Evolutionary conservation across 2,329 filamentous ascomycete genomes (phyloP).

Genomic region (Pyrenophora teres): DNA sequence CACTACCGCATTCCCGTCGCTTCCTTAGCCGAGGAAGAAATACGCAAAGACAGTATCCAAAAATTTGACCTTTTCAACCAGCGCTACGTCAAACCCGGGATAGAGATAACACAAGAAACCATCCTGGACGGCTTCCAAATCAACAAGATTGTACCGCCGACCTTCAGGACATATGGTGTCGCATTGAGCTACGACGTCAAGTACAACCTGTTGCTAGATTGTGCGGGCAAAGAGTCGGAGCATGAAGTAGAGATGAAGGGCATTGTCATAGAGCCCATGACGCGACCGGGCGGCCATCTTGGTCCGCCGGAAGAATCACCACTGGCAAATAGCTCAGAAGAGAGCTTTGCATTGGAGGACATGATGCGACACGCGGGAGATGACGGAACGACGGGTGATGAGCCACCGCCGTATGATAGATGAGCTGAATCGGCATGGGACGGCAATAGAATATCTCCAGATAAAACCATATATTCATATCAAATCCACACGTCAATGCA

Average conservation of each 20-base stretch:
- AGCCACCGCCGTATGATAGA: slow-evolving; percentile 9
- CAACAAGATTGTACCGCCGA: slow-evolving; percentile 21
- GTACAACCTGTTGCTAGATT: slow-evolving; percentile 24
- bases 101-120: slow-evolving; percentile 14
- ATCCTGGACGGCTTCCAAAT: slow-evolving; percentile 17
- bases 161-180: slow-evolving; percentile 26
- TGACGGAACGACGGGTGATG: background rate
- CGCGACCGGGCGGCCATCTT: slow-evolving; percentile 20
- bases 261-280: slow-evolving; percentile 24
- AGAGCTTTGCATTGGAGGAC: slow-evolving; percentile 3
- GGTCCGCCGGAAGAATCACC: slow-evolving; percentile 20
- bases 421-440: background rate
- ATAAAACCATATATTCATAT: too few relatives aligned
- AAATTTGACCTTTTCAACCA: slow-evolving; percentile 28
- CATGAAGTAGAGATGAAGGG: slow-evolving; percentile 19
- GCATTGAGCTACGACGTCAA: slow-evolving; percentile 22
- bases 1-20: slow-evolving; percentile 20
- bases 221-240: slow-evolving; percentile 26
- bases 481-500: too few relatives aligned
- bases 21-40: slow-evolving; percentile 10
- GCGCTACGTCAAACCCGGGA: slow-evolving; percentile 25
- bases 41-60: slow-evolving; percentile 12
- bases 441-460: background rate
- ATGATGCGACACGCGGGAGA: background rate
- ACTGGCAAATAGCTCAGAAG: slow-evolving; percentile 4